These are phyloP conservation scores for Hygrocybe punicea DNA, from an alignment of 768 basidiomycete species.

Conservation along the genomic window DNA sequence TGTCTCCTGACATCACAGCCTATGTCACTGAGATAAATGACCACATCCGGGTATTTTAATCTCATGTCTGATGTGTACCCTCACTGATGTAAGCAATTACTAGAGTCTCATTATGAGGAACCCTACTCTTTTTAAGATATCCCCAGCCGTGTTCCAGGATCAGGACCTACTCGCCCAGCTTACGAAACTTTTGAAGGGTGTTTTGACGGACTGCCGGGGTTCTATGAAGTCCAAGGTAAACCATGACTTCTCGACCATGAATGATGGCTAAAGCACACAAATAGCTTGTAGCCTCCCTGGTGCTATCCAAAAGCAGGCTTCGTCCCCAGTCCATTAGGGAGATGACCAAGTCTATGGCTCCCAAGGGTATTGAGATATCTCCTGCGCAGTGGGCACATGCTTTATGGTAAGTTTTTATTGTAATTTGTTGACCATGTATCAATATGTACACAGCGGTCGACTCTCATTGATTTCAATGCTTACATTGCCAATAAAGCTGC, in stretches of 20 bases:
- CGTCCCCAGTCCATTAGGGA: background rate
- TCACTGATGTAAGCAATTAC: background rate
- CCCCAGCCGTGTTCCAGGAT: background rate
- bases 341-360: background rate
- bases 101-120: background rate
- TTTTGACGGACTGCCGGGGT: background rate
- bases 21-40: too few species aligned
- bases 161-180: background rate
- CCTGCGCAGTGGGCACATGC: background rate
- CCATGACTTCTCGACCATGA: background rate
- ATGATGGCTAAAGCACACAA: background rate
- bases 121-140: background rate
- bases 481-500: background rate
- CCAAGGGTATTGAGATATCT: background rate
- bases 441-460: background rate
- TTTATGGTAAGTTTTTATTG: background rate
- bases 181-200: background rate
- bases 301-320: background rate
- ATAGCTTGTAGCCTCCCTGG: background rate
- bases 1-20: background rate
- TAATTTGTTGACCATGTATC: background rate
- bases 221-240: background rate
- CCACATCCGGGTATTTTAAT: background rate
- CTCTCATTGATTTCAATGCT: background rate
- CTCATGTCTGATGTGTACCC: background rate